Evolutionary conservation across 2,329 filamentous ascomycete species (phyloP).

Genomic region (Calonectria ilicicola): DNA sequence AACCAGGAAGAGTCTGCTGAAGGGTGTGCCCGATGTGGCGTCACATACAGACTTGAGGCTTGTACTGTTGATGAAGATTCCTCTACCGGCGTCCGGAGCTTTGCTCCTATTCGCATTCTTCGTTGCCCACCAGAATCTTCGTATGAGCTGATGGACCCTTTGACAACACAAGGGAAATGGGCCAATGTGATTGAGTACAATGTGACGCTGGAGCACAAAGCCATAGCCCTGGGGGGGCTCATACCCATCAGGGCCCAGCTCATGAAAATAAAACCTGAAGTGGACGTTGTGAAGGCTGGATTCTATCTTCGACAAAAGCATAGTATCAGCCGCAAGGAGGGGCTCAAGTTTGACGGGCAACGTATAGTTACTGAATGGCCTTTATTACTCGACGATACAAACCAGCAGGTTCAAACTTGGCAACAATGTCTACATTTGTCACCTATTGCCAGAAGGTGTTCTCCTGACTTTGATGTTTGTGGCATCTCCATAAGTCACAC

Average conservation of each 20-base stretch:
- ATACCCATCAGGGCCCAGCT: background rate
- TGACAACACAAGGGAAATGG: constrained; percentile 2
- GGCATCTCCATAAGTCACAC: constrained; percentile 6
- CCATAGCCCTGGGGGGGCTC: constrained; percentile 10
- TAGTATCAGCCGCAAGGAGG: background rate
- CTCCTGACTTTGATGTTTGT: constrained; percentile 4
- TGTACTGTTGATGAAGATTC: background rate
- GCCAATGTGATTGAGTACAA: background rate
- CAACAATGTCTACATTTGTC: constrained; percentile 10
- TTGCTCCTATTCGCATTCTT: constrained; percentile 8
- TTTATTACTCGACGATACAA: background rate
- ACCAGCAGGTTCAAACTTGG: background rate
- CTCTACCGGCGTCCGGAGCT: background rate
- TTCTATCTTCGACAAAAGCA: constrained; percentile 6
- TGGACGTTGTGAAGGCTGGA: background rate
- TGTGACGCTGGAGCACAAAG: background rate
- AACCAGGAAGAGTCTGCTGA: constrained; percentile 13
- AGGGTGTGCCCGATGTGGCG: constrained; percentile 1
- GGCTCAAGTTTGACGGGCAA: background rate
- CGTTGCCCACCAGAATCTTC: background rate
- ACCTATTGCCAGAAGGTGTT: background rate
- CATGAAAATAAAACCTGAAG: background rate
- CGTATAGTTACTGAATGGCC: constrained; percentile 7
- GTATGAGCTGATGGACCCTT: constrained; percentile 16
- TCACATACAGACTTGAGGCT: background rate